Evolutionary conservation across 306 rosid species (phyloP), one percentile per base, ranked within the genome.

Genomic region (Prosopis cineraria): DNA sequence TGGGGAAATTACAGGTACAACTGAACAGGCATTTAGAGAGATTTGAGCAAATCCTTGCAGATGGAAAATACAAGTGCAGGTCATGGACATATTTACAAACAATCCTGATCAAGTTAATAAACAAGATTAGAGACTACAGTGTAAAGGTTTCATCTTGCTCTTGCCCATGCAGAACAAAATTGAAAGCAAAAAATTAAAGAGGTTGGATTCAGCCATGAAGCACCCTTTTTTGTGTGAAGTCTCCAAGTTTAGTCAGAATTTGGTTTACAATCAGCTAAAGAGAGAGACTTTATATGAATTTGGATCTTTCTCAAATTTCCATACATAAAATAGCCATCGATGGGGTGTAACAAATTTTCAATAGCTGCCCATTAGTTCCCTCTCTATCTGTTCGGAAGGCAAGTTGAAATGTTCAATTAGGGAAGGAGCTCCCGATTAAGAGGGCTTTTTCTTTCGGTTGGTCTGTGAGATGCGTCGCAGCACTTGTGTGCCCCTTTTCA

Each of bases 391-490:
- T 13, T 34, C 33, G 60, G 37, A 81, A 79, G 77, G 47, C 45
- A 31, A 63, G 64, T 20, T 70, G 78, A 56, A 65, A 75, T 64
- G 72, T 24, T 78, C 68, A 56, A 56, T 7, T n/a, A 75, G 33
- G 62, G 59, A 72, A 63, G 56, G 55, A 66, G 22, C n/a, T 19
- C 72, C 17, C 70, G 29, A 59, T 78, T 81, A 92, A 2, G 85
- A 84, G 41, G 97, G 95, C 74, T 92, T 92, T 73, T 90, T 88
- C 91, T 92, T 92, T 59, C 85, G 78, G 55, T 82, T 78, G 55
- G 68, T 73, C 77, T 79, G 88, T 2, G 93, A 78, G 70, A 92
- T 73, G 11, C 91, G 95, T 80, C 74, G 88, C 85, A 92, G 79
- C 70, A 78, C 70, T 77, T 85, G 90, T 3, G 81, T 76, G 71